Base-by-base conservation (phyloP, 129 eudicot genomes). In the Solidago caesia region DNA sequence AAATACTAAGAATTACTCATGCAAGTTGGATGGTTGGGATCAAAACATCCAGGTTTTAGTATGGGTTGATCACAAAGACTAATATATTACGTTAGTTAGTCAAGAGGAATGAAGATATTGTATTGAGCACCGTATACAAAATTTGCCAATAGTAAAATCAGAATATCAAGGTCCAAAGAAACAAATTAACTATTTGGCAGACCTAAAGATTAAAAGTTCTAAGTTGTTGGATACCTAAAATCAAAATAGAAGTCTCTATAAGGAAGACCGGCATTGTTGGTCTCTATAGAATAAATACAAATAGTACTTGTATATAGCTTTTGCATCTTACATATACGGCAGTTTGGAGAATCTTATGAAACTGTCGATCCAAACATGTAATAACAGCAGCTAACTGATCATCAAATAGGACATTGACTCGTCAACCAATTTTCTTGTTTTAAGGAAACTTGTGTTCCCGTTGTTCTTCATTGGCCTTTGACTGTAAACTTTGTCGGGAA, bases 261-360 rank as follows among this genome's bases (percentile, higher is more conserved):
- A 44, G 14, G 68, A 73, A 69, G 13, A 64, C 45, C 61, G 52
- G 69, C 49, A 77, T 68, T 55, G 74, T 66, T 76, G 58, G 66
- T 26, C 67, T 44, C 44, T 67, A 56, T 44, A 56, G 39, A 77
- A 57, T n/a, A 64, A n/a, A 15, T 64, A 29, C 7, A 5, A 7
- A 12, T 27, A 57, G 27, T 53, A 73, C 44, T 55, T 62, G 81
- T 62, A 75, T 64, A 75, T 39, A 21, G 51, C 12, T 74, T 44
- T 74, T 74, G 78, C 70, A 72, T 42, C 66, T 6, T 8, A 11
- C 3, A 8, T 29, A 67, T 69, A 69, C 64, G 69, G 70, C 75
- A 42, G 53, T 70, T 79, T 45, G 83, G 78, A 72, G 79, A 65
- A 79, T 79, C 83, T 74, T 56, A 79, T 72, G 74, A 72, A 29